Evolutionary conservation across 768 basidiomycete species (phyloP), one percentile per base, ranked within the genome.

Genomic region (Hirschioporus abietinus): DNA sequence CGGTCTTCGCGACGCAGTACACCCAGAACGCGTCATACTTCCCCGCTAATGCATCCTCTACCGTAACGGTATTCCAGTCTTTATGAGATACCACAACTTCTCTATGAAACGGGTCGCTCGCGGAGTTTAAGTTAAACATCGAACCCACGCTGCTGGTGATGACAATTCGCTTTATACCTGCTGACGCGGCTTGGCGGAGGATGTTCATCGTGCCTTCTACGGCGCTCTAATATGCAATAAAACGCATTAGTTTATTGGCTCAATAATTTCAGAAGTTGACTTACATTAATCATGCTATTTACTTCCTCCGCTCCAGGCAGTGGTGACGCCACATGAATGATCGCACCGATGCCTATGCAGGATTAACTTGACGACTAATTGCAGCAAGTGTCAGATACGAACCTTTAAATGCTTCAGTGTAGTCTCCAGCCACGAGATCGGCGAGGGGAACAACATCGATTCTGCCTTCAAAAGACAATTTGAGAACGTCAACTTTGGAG

Each of bases 121-220:
- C 23, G 30, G n/a, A n/a, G n/a, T 23, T 34, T 24, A 10, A 23
- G 20, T 61, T 15, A 18, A 25, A 25, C 60, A 34, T 34, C 17
- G 60, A 12, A 34, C 12, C 12, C 12, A 61, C 24, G 60, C 60
- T 61, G 60, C 60, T 24, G 60, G 60, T 61, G 12, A 61, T 61
- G 25, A 61, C 23, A 18, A 61, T 61, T 34, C 30, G 10, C 24
- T 25, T 25, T 17, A 61, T 24, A 25, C 60, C 60, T 17, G 60
- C 60, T 12, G 60, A 4, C 25, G 30, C 60, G 17, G 60, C 60
- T 24, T 61, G 60, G 9, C 23, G 4, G 10, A 61, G 10, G 15
- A 61, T 61, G 17, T 61, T 24, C 23, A 15, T 25, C 23, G 60
- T 34, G 12, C 60, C 60, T 15, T 61, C 60, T 12, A 61, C 23